Evolutionary conservation across 192 early-diverging fungal species (phyloP), one percentile per base, ranked within the genome.

Genomic region (Polychytrium aggregatum): DNA sequence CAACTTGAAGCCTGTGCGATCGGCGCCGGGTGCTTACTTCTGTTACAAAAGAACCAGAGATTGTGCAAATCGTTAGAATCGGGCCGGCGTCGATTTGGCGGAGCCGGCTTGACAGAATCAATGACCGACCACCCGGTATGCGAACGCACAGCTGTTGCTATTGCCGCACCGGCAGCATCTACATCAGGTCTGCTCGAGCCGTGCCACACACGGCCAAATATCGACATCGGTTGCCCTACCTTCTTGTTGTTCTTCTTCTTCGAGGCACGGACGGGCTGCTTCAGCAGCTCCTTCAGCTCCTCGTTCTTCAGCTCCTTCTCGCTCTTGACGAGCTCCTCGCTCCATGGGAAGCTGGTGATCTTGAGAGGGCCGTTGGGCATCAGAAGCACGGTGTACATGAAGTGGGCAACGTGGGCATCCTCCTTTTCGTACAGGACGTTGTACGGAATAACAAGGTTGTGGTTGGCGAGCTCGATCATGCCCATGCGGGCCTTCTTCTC

Each of bases 401-500:
- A 82, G 70, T 94, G 90, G 35, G 87, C 93, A 50, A 92, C 83
- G 35, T 75, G 67, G 55, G 81, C 89, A 30, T 60, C 71, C 17
- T 66, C 75, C 75, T 85, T 83, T 57, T 92, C 90, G 64, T 86
- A 78, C 55, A 86, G 71, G 24, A 95, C 81, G 35, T 84, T 72
- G 56, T 87, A 93, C 22, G 88, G 81, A 42, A 70, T 69, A 39
- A 90, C 85, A 36, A 90, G 77, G 42, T 72, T 65, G 64, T 83
- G 81, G 76, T 84, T 86, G 53, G 71, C 71, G 67, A 84, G 90
- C 67, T 97, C 93, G 37, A 85, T 64, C 39, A 97, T 77, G 49
- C 93, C 93, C 80, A 92, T 77, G 50, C 88, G 83, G 25, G 79
- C 87, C 72, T 87, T 90, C 63, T 82, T 83, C 69, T 90, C 86